Conservation (phyloP, 371 early-diverging fungal species). For the Mortierella sp. region DNA sequence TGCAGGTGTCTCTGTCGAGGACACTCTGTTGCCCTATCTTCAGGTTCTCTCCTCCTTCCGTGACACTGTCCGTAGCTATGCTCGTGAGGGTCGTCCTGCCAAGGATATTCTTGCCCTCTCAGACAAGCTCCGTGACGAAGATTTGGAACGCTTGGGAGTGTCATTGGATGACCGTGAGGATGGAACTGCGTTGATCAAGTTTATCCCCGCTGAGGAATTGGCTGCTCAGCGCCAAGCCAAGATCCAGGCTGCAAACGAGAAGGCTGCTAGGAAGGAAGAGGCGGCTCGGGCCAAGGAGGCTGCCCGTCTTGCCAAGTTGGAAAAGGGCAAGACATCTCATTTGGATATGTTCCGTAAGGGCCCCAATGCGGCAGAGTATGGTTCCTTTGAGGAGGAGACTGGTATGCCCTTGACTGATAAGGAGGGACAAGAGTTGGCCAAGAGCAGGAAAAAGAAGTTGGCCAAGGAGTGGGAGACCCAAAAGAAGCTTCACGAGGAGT, state of each 20-base stretch:
- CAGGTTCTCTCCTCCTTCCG: slow-evolving; percentile 85
- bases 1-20: slow-evolving; percentile 64
- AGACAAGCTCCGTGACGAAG: slow-evolving; percentile 90
- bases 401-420: slow-evolving; percentile 91
- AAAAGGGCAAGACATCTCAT: slow-evolving; percentile 81
- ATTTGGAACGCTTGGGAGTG: slow-evolving; percentile 88
- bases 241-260: slow-evolving; percentile 69
- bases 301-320: slow-evolving; percentile 76
- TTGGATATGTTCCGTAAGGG: slow-evolving; percentile 80
- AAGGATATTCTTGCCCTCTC: slow-evolving; percentile 79
- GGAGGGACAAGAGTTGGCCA: slow-evolving; percentile 85
- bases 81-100: slow-evolving; percentile 62
- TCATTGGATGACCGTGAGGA: slow-evolving; percentile 94
- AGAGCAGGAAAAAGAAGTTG: slow-evolving; percentile 87
- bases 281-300: slow-evolving; percentile 69
- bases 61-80: slow-evolving; percentile 83
- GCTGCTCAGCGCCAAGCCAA: slow-evolving; percentile 74
- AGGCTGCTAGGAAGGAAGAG: slow-evolving; percentile 74
- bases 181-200: slow-evolving; percentile 91
- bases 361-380: slow-evolving; percentile 69
- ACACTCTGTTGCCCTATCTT: slow-evolving; percentile 83
- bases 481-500: slow-evolving; percentile 88
- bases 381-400: slow-evolving; percentile 80
- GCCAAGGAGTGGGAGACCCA: slow-evolving; percentile 88
- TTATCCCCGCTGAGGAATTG: slow-evolving; percentile 81